phyloP scores from a whole-genome alignment of 1,284 basidiomycete species.

The Trichosporon sp. region DNA sequence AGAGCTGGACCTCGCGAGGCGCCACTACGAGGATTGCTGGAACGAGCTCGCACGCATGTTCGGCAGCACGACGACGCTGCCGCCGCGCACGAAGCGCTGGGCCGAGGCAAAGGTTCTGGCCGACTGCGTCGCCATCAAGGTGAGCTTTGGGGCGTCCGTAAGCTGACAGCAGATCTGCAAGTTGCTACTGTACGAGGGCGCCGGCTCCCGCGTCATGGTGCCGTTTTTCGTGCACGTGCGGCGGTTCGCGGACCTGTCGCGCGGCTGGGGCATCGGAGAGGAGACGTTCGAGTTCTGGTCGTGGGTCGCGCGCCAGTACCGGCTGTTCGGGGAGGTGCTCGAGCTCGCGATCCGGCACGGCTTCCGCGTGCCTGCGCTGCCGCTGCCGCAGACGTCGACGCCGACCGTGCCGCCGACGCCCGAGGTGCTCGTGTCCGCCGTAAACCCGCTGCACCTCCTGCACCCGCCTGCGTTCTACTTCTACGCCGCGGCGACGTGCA shows the following conservation, averaged over 20 bases:
- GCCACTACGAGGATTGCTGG: slow-evolving; percentile 91
- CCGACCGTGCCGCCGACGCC: slow-evolving; percentile 30
- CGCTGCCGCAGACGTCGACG: slow-evolving; percentile 20
- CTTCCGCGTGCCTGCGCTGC: slow-evolving; percentile 22
- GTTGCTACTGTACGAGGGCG: slow-evolving; percentile 80
- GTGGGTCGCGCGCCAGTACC: slow-evolving; percentile 91
- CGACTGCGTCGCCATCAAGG: slow-evolving; percentile 84
- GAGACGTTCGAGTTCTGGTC: slow-evolving; percentile 96
- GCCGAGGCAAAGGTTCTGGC: slow-evolving; percentile 95
- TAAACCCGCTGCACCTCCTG: slow-evolving; percentile 55
- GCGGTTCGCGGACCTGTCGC: slow-evolving; percentile 78
- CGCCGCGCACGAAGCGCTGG: slow-evolving; percentile 93
- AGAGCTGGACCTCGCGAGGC: slow-evolving; percentile 81
- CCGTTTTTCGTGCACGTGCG: slow-evolving; percentile 79
- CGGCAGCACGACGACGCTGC: slow-evolving; percentile 72
- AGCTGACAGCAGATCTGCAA: slow-evolving; percentile 64
- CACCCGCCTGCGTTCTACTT: slow-evolving; percentile 90
- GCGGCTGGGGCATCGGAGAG: slow-evolving; percentile 95
- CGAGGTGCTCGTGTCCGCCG: slow-evolving; percentile 36
- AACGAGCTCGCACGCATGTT: slow-evolving; percentile 77
- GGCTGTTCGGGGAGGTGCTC: slow-evolving; percentile 78
- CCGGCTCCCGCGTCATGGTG: slow-evolving; percentile 67
- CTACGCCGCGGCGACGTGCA: slow-evolving; percentile 77
- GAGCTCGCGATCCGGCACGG: slow-evolving; percentile 70
- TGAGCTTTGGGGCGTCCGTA: slow-evolving; percentile 37